Conservation (phyloP, 495 filamentous ascomycete species). For the Chaetomium cochliodes region DNA sequence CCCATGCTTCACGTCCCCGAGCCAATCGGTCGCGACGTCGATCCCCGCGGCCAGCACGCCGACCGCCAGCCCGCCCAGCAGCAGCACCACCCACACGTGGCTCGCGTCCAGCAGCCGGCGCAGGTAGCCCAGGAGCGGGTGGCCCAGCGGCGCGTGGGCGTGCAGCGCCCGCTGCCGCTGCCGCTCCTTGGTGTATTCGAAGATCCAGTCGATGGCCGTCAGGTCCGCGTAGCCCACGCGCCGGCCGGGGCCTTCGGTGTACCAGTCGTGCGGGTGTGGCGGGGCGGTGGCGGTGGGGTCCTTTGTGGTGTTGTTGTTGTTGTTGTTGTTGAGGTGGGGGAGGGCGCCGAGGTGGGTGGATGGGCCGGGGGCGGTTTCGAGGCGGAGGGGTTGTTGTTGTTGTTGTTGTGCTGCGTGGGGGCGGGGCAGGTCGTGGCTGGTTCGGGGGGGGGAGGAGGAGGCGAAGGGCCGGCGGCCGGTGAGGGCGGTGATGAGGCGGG, state of each 20-base stretch:
- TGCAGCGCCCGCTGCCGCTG: constrained; percentile 77
- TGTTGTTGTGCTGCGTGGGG: constrained; percentile 3
- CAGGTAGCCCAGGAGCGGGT: constrained; percentile 61
- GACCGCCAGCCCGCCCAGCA: constrained; percentile 70
- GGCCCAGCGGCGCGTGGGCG: constrained; percentile 47
- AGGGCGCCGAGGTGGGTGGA: neutral
- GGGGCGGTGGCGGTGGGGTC: neutral
- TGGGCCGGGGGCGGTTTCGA: neutral
- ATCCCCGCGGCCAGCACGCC: constrained; percentile 84
- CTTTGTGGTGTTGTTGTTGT: neutral
- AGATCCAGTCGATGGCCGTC: constrained; percentile 99
- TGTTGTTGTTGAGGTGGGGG: neutral
- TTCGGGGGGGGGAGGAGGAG: constrained; percentile 11
- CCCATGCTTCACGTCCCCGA: constrained; percentile 91
- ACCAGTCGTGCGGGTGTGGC: constrained; percentile 65
- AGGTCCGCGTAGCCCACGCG: constrained; percentile 94
- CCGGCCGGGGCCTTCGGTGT: constrained; percentile 84
- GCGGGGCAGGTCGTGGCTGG: constrained; percentile 5
- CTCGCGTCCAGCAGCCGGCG: constrained; percentile 74
- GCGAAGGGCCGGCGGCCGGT: constrained; percentile 38
- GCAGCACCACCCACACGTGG: constrained; percentile 87
- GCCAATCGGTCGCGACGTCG: constrained; percentile 90
- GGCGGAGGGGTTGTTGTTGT: neutral
- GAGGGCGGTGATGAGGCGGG: constrained; percentile 59
- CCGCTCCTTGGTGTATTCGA: constrained; percentile 95